Percentiles rank a stretch among this genome's conserved stretches.
These are phyloP conservation scores for Diutina catenulata DNA, from an alignment of 1,139 yeast species.

Conservation along the genomic window DNA sequence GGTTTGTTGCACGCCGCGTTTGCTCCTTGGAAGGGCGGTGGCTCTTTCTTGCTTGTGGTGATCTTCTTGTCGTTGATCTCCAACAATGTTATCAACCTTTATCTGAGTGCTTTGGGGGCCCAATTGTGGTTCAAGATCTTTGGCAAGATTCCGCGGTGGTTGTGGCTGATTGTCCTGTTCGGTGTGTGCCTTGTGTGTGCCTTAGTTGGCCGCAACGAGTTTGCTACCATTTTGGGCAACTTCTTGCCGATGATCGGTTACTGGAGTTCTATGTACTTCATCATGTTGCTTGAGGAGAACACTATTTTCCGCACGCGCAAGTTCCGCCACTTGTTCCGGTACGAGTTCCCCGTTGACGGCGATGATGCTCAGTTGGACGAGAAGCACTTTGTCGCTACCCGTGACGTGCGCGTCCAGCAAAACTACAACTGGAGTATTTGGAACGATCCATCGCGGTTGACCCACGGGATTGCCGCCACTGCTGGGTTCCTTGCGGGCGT, in stretches of 20 bases:
- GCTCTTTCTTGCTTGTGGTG: conserved; percentile 60
- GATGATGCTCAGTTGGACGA: conserved; percentile 7
- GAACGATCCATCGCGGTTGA: conserved; percentile 44
- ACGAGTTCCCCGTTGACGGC: conserved; percentile 32
- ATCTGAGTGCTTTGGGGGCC: conserved; percentile 72
- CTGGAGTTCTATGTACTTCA: conserved; percentile 81
- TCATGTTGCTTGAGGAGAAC: conserved; percentile 64
- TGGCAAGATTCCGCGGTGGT: conserved; percentile 68
- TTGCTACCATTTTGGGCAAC: conserved; percentile 69
- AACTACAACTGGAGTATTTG: conserved; percentile 57
- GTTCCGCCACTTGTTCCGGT: conserved; percentile 36
- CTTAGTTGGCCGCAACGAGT: conserved; percentile 64
- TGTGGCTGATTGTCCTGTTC: conserved; percentile 59
- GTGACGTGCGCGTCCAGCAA: conserved; percentile 6
- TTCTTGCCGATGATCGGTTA: conserved; percentile 92
- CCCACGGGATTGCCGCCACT: conserved; percentile 57
- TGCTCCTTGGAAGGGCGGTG: conserved; percentile 68
- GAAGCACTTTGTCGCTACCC: conserved; percentile 7
- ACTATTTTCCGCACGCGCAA: conserved; percentile 50
- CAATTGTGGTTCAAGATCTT: conserved; percentile 58
- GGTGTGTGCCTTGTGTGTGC: conserved; percentile 58
- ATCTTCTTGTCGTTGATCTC: conserved; percentile 67
- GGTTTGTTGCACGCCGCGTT: conserved; percentile 63
- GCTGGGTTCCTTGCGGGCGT: conserved; percentile 50
- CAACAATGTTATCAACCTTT: conserved; percentile 70